Base-by-base conservation (phyloP, 177 flowering plant genomes). In the Vitis hybrid region DNA sequence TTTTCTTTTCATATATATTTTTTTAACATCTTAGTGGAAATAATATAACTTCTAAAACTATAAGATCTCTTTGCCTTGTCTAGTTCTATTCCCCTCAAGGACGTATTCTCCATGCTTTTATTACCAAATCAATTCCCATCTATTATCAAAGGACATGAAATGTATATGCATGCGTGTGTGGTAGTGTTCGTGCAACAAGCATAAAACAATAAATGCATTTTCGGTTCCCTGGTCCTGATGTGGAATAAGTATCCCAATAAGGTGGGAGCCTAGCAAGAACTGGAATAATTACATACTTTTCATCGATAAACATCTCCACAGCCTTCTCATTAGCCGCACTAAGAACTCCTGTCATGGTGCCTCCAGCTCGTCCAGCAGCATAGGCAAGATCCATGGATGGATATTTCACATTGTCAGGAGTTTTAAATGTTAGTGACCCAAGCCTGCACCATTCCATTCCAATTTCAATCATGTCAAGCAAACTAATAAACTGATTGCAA, bases 301-400 rank as follows among this genome's bases (percentile, higher is more conserved):
- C 99, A 77, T 88, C 84, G 21, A 95, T 88, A 76, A 95, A 95
- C 94, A 95, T 78, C 74, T 93, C 98, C 20, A 95, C 99, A 15
- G 98, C 99, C 82, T 93, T 95, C 85, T 95, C 98, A 72, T 95
- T 95, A 60, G 99, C 99, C 49, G 98, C 99, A 80, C 99, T 95
- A 61, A 95, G 97, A 80, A 95, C 99, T 66, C 99, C 99, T 10
- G 99, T 93, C 99, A 95, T 95, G 49, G 99, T 95, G 65, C 99
- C 99, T 60, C 99, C 99, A 35, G 98, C 97, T 18, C 98, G 88
- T 17, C 99, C 99, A 69, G 99, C 98, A 79, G 98, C 89, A 79
- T 91, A 95, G 27, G 99, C 99, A 60, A 95, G 87, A 80, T 90
- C 85, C 98, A 95, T 90, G 30, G 99, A 95, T 66, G 99, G 99